A percentile compares a stretch with the other conserved stretches of the same genome.
phyloP scores from a whole-genome alignment of 2,329 filamentous ascomycete genomes.

The Macrophomina pseudophaseolina region DNA sequence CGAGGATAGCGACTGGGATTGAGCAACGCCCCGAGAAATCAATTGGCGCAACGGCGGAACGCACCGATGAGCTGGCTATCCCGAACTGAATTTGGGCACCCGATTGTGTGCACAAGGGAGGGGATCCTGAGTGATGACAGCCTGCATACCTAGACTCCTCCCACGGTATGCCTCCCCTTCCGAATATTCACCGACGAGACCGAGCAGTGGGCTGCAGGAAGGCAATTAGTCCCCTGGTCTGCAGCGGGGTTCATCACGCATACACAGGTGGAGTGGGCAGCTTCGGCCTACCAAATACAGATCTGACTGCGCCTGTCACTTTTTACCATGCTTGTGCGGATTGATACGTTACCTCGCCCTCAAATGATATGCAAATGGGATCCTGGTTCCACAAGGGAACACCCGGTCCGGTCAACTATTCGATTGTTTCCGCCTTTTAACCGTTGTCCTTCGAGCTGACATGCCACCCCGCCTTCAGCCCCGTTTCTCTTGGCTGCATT shows the following conservation, averaged over 20 bases:
- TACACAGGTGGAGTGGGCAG: background rate
- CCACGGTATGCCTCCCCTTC: background rate
- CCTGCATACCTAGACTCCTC: background rate
- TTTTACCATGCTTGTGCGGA: constrained; percentile 1
- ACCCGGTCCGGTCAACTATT: constrained; percentile 4
- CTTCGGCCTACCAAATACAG: constrained; percentile 17
- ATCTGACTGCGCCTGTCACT: constrained; percentile 20
- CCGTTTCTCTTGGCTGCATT: constrained; percentile 28
- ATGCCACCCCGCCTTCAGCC: constrained; percentile 23
- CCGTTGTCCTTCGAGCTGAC: constrained; percentile 5
- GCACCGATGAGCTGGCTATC: background rate
- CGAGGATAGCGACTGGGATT: constrained; percentile 68
- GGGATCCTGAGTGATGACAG: constrained; percentile 5
- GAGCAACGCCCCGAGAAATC: background rate
- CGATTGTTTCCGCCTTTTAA: background rate
- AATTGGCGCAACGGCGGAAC: background rate
- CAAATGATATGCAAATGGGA: background rate
- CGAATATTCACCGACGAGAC: background rate
- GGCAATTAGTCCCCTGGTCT: background rate
- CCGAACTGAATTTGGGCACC: background rate
- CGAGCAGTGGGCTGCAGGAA: constrained; percentile 12
- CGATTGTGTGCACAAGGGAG: background rate
- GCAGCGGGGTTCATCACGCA: constrained; percentile 8
- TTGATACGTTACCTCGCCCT: background rate
- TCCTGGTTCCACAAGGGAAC: constrained; percentile 1